Base-by-base conservation (phyloP, 441 rosid species). In the Theobroma grandiflorum region DNA sequence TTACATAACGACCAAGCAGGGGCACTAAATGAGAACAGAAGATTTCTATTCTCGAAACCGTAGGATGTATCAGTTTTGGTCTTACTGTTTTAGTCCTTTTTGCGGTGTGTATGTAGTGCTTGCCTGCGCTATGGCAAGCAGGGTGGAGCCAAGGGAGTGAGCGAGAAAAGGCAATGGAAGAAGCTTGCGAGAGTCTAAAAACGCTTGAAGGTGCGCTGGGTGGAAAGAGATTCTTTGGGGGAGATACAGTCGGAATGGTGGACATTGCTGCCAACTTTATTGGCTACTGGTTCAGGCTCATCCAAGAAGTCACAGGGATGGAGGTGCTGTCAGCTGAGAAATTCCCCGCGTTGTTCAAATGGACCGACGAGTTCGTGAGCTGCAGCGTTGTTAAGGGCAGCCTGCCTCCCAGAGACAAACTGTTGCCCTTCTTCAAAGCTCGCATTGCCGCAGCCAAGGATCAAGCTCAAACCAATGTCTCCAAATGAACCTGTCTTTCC, bases 171-270 rank as follows among this genome's bases (percentile, higher is more conserved):
- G 81, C 77, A 1, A 62, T 40, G 18, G 86, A 86, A 85, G 94
- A 92, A 82, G 92, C 90, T 15, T 8, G 6, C 0, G 84, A 84
- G 18, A 43, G 79, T 82, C 81, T 93, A 50, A 85, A 80, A 85
- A 45, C 45, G 3, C 85, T 94, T 1, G 95, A 93, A 76, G 77
- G 83, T 55, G 90, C 88, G 80, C 89, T 92, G 14, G 84, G 64
- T 38, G 85, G 84, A 9, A 89, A 83, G 78, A 80, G 3, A 43
- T 89, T 85, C 69, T 87, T 87, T n/a, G 90, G 88, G 45, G 87
- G 89, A 22, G 91, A 86, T 12, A 84, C 61, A 3, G 76, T 85
- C 22, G 90, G 90, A 31, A 22, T 78, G 11, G 82, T 86, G 4
- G 91, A 88, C 78, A 80, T 88, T 42, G 84, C 78, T 0, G 84